Evolutionary conservation across 805 yeast genomes (phyloP).

Genomic region (Metschnikowia sp.): DNA sequence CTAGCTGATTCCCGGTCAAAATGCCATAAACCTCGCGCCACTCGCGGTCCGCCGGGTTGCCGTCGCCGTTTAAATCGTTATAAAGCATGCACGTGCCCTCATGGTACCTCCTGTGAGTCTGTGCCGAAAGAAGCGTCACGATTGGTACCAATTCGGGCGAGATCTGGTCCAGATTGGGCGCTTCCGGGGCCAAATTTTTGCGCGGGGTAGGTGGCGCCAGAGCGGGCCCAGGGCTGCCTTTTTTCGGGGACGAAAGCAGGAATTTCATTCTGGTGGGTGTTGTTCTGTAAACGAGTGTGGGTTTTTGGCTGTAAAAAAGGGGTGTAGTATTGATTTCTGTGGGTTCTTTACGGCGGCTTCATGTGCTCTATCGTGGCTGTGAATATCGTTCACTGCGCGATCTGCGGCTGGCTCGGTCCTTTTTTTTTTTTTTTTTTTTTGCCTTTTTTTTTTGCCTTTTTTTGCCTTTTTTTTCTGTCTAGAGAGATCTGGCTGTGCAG

Average conservation of each 20-base stretch:
- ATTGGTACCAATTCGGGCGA: slow-evolving; percentile 62
- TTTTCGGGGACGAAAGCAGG: too few relatives aligned
- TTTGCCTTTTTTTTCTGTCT: too few relatives aligned
- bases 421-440: background rate
- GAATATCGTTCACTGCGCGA: background rate
- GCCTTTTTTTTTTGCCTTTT: too few relatives aligned
- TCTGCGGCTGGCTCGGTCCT: background rate
- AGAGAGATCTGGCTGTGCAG: too few relatives aligned
- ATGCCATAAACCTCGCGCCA: slow-evolving; percentile 96
- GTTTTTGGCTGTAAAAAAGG: too few relatives aligned
- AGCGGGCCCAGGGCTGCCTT: too few relatives aligned
- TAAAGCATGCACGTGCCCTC: slow-evolving; percentile 76
- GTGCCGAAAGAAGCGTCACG: slow-evolving; percentile 70
- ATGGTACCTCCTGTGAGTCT: slow-evolving; percentile 67
- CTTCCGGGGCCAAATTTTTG: background rate
- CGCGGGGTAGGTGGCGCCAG: background rate
- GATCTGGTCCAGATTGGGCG: slow-evolving; percentile 21
- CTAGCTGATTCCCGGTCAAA: slow-evolving; percentile 84
- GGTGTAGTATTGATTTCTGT: too few relatives aligned
- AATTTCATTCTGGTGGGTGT: too few relatives aligned
- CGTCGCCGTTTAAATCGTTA: slow-evolving; percentile 75
- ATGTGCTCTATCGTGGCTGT: background rate
- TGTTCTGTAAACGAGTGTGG: too few relatives aligned
- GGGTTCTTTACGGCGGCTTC: too few relatives aligned
- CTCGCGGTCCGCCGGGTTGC: slow-evolving; percentile 74